A percentile compares a stretch with the other conserved stretches of the same genome.
These are phyloP conservation scores for Cyclotella choctawhatcheeana DNA, from an alignment of 108 stramenopile species.

Conservation along the genomic window DNA sequence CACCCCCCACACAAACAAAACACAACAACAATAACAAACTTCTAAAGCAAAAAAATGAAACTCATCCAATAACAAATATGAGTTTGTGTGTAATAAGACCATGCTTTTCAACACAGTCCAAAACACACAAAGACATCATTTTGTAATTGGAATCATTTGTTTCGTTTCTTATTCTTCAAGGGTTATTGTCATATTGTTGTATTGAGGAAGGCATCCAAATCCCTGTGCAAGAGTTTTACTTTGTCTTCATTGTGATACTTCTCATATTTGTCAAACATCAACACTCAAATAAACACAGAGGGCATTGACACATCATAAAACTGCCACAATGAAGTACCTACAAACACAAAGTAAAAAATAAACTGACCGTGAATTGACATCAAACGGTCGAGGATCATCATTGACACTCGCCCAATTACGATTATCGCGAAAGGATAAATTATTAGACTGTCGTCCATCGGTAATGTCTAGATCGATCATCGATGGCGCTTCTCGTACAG, in stretches of 20 bases:
- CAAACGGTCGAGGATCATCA: constrained; percentile 42
- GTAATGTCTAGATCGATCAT: constrained; percentile 26
- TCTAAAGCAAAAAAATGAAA: constrained; percentile 5
- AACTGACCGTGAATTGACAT: constrained; percentile 31
- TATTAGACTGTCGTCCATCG: constrained; percentile 24
- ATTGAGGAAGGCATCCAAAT: constrained; percentile 15
- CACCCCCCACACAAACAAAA: not conserved
- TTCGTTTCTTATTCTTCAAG: not conserved
- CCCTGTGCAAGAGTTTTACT: constrained; percentile 26
- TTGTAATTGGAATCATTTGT: constrained; percentile 12
- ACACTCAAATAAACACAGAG: too few species aligned
- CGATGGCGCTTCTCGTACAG: not conserved
- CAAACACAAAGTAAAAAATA: not conserved
- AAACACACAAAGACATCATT: constrained; percentile 5
- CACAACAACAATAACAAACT: not conserved
- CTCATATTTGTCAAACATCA: not conserved
- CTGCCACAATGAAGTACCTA: not conserved
- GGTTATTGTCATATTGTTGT: not conserved
- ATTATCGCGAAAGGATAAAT: constrained; percentile 21
- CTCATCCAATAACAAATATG: constrained; percentile 25
- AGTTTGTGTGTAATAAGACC: too few species aligned
- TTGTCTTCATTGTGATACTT: constrained; percentile 19
- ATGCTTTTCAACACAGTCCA: too few species aligned
- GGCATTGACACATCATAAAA: not conserved
- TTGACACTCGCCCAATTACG: constrained; percentile 27